phyloP scores from a whole-genome alignment of 1,284 basidiomycete species.

The Ustilago trichophora region DNA sequence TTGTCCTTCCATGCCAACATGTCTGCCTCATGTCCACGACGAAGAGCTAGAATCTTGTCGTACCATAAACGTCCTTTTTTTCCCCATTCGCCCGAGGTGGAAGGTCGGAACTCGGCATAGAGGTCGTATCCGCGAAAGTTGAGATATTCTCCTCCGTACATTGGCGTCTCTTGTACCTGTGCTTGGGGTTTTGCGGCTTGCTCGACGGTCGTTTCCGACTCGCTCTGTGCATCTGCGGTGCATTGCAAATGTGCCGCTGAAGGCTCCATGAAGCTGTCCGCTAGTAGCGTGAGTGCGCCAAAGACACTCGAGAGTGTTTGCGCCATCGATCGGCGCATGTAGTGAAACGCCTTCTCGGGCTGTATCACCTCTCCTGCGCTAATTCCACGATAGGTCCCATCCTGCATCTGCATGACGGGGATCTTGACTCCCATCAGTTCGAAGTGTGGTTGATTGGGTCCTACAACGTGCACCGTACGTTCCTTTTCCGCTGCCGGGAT shows the following conservation, averaged over 20 bases:
- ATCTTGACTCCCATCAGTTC: slow-evolving; percentile 89
- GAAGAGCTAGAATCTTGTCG: slow-evolving; percentile 53
- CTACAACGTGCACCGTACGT: slow-evolving; percentile 70
- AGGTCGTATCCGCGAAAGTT: slow-evolving; percentile 55
- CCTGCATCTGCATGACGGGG: slow-evolving; percentile 79
- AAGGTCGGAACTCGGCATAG: slow-evolving; percentile 61
- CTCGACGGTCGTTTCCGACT: not conserved
- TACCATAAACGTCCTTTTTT: slow-evolving; percentile 58
- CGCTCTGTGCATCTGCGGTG: not conserved
- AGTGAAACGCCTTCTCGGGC: slow-evolving; percentile 71
- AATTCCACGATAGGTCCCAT: slow-evolving; percentile 82
- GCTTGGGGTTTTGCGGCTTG: not conserved
- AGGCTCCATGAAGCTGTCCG: slow-evolving; percentile 55
- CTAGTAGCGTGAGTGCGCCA: slow-evolving; percentile 59
- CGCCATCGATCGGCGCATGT: slow-evolving; percentile 56
- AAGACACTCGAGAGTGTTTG: slow-evolving; percentile 61
- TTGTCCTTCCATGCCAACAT: slow-evolving; percentile 29
- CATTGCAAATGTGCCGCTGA: not conserved
- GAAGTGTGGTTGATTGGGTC: slow-evolving; percentile 87
- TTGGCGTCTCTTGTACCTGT: not conserved
- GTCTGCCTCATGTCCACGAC: slow-evolving; percentile 31
- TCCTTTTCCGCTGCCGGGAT: slow-evolving; percentile 27
- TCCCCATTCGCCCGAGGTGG: slow-evolving; percentile 64
- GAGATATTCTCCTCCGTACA: slow-evolving; percentile 42
- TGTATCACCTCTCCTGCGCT: slow-evolving; percentile 76